A percentile compares a stretch with the other conserved stretches of the same genome.
Conservation (phyloP, 1,284 basidiomycete species). For the Agaricales sp. region DNA sequence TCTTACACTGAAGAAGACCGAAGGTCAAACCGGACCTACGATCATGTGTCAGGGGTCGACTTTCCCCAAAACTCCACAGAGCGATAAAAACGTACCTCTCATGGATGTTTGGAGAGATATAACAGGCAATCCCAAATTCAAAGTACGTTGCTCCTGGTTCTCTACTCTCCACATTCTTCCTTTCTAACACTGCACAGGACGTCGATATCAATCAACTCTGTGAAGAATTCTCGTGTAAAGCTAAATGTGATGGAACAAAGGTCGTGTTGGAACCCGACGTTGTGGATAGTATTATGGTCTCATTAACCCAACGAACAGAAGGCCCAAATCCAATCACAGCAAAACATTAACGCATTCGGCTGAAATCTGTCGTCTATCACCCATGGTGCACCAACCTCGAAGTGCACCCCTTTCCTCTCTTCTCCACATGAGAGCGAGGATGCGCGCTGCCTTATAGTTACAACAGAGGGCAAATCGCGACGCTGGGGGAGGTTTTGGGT, state of each 20-base stretch:
- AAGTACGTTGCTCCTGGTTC: constrained; percentile 49
- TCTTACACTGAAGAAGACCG: constrained; percentile 21
- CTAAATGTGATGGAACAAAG: constrained; percentile 70
- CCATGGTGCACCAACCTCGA: too few species aligned
- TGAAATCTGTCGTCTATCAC: too few species aligned
- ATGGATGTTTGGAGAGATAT: constrained; percentile 68
- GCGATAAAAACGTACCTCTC: constrained; percentile 64
- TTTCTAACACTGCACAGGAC: constrained; percentile 32
- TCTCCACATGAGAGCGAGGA: too few species aligned
- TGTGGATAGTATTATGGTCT: constrained; percentile 54
- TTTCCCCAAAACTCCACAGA: constrained; percentile 59
- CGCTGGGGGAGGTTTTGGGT: too few species aligned
- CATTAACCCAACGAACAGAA: constrained; percentile 21
- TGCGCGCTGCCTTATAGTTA: too few species aligned
- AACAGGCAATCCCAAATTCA: constrained; percentile 60
- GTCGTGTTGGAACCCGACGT: constrained; percentile 66
- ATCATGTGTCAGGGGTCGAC: constrained; percentile 44
- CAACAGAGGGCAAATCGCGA: too few species aligned
- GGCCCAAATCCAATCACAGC: not conserved
- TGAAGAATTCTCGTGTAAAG: constrained; percentile 66
- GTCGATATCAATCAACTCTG: constrained; percentile 69
- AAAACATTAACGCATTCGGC: too few species aligned
- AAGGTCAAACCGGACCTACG: constrained; percentile 29
- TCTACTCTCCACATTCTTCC: constrained; percentile 9
- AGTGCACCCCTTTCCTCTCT: too few species aligned